These are phyloP conservation scores for Aleurites moluccanus DNA, from an alignment of 441 rosid species.

Conservation along the genomic window DNA sequence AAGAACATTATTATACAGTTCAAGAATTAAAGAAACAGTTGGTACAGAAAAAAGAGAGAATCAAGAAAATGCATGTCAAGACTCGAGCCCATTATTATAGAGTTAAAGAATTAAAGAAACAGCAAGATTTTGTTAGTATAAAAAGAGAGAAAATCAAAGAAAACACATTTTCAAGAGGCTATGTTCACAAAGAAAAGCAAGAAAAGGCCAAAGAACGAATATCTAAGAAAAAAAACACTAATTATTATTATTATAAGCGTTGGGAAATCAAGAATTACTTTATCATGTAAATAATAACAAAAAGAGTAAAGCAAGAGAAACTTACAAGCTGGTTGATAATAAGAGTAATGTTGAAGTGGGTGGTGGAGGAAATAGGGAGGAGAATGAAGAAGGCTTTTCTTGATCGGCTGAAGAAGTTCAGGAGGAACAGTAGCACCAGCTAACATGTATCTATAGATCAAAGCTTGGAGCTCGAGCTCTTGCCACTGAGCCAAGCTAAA, in stretches of 20 bases:
- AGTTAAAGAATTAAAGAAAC: background rate
- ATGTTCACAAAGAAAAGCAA: slow-evolving; percentile 17
- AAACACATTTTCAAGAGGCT: background rate
- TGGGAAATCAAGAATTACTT: slow-evolving; percentile 6
- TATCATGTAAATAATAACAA: background rate
- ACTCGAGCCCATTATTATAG: too few species aligned
- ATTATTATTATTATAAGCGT: background rate
- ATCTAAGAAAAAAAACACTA: background rate
- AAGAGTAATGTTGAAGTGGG: slow-evolving; percentile 55
- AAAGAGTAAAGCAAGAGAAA: slow-evolving; percentile 1
- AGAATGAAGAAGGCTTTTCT: slow-evolving; percentile 63
- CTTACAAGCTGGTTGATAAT: slow-evolving; percentile 78
- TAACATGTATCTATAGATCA: slow-evolving; percentile 85
- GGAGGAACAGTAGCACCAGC: slow-evolving; percentile 80
- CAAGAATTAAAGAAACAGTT: too few species aligned
- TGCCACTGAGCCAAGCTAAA: slow-evolving; percentile 88
- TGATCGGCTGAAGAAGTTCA: slow-evolving; percentile 80
- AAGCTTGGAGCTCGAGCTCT: slow-evolving; percentile 91
- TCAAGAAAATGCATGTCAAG: too few species aligned
- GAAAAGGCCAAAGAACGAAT: slow-evolving; percentile 3
- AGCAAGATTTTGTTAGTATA: slow-evolving; percentile 8
- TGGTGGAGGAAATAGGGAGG: slow-evolving; percentile 59
- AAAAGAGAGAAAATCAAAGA: background rate
- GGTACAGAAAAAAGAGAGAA: too few species aligned
- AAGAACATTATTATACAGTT: too few species aligned